Evolutionary conservation across 1,284 basidiomycete genomes (phyloP).

Genomic region (Cerioporus squamosus): DNA sequence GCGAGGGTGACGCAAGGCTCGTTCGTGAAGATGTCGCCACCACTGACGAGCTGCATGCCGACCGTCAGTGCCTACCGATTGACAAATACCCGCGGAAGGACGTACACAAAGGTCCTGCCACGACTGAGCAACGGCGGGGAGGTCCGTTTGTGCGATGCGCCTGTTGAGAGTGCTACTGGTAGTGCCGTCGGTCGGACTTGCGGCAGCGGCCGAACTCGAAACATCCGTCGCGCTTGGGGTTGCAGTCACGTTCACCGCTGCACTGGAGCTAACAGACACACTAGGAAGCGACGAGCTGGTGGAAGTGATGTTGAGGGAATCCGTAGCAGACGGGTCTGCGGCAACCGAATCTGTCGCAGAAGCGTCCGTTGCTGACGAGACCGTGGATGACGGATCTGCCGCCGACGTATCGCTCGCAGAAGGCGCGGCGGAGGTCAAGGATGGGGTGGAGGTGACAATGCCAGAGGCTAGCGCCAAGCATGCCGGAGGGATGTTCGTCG

Average conservation of each 20-base stretch:
- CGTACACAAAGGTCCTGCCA: slow-evolving; percentile 35
- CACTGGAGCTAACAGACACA: not conserved
- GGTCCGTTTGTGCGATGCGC: slow-evolving; percentile 33
- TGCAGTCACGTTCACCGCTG: not conserved
- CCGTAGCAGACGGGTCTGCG: not conserved
- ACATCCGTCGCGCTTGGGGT: not conserved
- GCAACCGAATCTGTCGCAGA: not conserved
- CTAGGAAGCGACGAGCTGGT: too few relatives aligned
- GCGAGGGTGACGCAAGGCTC: slow-evolving; percentile 47
- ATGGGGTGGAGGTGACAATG: not conserved
- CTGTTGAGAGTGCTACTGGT: slow-evolving; percentile 10
- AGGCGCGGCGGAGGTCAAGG: not conserved
- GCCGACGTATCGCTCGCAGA: not conserved
- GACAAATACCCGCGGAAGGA: not conserved
- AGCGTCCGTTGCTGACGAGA: not conserved
- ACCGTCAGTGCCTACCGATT: slow-evolving; percentile 38
- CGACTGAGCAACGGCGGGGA: slow-evolving; percentile 32
- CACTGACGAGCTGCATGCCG: slow-evolving; percentile 47
- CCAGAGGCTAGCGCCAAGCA: slow-evolving; percentile 12
- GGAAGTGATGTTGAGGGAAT: too few relatives aligned
- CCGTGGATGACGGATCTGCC: not conserved
- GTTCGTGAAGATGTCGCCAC: slow-evolving; percentile 42
- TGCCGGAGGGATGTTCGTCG: slow-evolving; percentile 15
- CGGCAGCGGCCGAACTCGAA: slow-evolving; percentile 37
- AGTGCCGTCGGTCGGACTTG: slow-evolving; percentile 14